Percentiles rank a stretch among this genome's conserved stretches.
Conservation (phyloP, 2,329 filamentous ascomycete species). For the Penicillium sp. region DNA sequence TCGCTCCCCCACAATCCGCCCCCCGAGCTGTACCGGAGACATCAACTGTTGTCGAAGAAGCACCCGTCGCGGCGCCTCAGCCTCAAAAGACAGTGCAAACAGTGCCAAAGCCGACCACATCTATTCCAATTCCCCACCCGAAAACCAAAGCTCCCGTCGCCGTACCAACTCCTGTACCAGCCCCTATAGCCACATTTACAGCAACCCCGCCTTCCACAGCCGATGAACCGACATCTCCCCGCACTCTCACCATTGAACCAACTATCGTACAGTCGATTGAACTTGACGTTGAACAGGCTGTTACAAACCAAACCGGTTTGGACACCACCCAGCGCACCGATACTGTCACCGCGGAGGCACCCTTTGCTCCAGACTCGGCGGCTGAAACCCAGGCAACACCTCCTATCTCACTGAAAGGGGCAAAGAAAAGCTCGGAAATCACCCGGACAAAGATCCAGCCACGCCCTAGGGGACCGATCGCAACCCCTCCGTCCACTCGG, state of each 20-base stretch:
- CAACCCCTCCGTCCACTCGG: constrained; percentile 29
- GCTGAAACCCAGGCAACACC: background rate
- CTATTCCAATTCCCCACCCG: constrained; percentile 30
- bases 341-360: constrained; percentile 1
- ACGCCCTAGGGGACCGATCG: constrained; percentile 3
- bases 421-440: constrained; percentile 21
- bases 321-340: constrained; percentile 4
- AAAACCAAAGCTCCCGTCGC: constrained; percentile 28
- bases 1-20: background rate
- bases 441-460: constrained; percentile 7
- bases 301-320: background rate
- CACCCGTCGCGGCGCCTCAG: constrained; percentile 7
- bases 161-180: constrained; percentile 9
- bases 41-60: background rate
- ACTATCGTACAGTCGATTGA: constrained; percentile 14
- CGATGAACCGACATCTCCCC: constrained; percentile 18
- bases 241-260: constrained; percentile 13
- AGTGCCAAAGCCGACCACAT: constrained; percentile 21
- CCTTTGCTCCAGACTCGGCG: background rate
- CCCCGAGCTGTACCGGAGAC: background rate
- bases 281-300: constrained; percentile 10
- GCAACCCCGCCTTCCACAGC: constrained; percentile 16
- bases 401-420: constrained; percentile 25
- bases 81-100: constrained; percentile 18
- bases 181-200: background rate